phyloP scores from a whole-genome alignment of 495 filamentous ascomycete species.

The Hyaloscypha bicolor region DNA sequence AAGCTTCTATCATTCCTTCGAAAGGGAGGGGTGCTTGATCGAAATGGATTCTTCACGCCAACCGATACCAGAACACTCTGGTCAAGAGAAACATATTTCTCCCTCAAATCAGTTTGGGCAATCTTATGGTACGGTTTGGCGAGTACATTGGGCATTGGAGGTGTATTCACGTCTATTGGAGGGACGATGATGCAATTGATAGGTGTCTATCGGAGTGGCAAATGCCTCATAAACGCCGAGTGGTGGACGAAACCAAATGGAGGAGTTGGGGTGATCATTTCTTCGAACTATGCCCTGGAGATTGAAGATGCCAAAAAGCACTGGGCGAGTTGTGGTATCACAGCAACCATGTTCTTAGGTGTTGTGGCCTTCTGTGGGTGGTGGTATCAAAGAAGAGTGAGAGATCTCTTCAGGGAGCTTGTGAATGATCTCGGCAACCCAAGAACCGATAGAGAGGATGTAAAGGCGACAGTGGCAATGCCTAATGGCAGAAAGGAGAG shows the following conservation, averaged over 20 bases:
- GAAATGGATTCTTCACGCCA: conserved; percentile 24
- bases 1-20: conserved; percentile 14
- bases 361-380: conserved; percentile 30
- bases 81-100: not conserved
- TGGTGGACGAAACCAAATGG: conserved; percentile 19
- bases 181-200: conserved; percentile 30
- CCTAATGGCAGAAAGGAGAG: not conserved
- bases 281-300: conserved; percentile 17
- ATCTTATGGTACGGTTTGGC: conserved; percentile 22
- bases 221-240: conserved; percentile 9
- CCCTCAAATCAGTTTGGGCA: conserved; percentile 14
- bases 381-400: conserved; percentile 36
- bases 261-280: conserved; percentile 8
- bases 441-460: not conserved
- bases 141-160: conserved; percentile 9
- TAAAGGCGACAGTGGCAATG: not conserved
- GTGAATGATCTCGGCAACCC: not conserved
- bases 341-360: conserved; percentile 30
- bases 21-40: conserved; percentile 23
- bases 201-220: conserved; percentile 18
- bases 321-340: conserved; percentile 26
- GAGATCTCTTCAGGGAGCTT: conserved; percentile 13
- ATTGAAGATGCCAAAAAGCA: conserved; percentile 21
- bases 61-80: not conserved
- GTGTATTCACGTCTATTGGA: conserved; percentile 25